Base-by-base conservation (phyloP, 148 eudicot genomes). In the Vaccinium darrowii region DNA sequence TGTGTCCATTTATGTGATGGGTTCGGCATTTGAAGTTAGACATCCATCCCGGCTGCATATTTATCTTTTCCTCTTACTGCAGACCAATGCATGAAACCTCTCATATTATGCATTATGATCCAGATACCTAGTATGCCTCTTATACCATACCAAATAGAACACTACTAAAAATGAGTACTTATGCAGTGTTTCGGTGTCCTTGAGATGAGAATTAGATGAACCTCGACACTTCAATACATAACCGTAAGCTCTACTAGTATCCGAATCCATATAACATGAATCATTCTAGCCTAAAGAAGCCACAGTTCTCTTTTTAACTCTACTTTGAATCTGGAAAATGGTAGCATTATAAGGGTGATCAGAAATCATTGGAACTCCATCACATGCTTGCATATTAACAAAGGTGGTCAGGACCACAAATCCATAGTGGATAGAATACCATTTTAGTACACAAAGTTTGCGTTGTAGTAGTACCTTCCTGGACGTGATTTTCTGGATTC, bases 351-450 rank as follows among this genome's bases (percentile, higher is more conserved):
- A 54, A 50, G 82, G 15, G 51, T 5, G 8, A 56, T 33, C 63
- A 80, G 18, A 25, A 52, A 23, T 52, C 21, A 27, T 43, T 69
- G 54, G 62, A 79, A 79, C 36, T 25, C 7, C 16, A 80, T 80
- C 73, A 62, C 73, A 80, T 80, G 73, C 53, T 36, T 36, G 72
- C 83, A 80, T 43, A 39, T 43, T 30, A 57, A 18, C 49, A 33
- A 79, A 15, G 82, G 82, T 57, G 69, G 67, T 19, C n/a, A 79
- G 54, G 73, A 80, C 83, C 83, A 80, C 83, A 80, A 80, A 80
- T 19, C 72, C 72, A 80, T 27, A 30, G 60, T 58, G 36, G n/a
- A 11, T 58, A 43, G 16, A 36, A 43, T 9, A 60, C 53, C 52
- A 80, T 60, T 69, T 69, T 30, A 30, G 8, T 19, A 58, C 47